Base-by-base conservation (phyloP, 371 early-diverging fungal species). In the Haplosporangium sp. region DNA sequence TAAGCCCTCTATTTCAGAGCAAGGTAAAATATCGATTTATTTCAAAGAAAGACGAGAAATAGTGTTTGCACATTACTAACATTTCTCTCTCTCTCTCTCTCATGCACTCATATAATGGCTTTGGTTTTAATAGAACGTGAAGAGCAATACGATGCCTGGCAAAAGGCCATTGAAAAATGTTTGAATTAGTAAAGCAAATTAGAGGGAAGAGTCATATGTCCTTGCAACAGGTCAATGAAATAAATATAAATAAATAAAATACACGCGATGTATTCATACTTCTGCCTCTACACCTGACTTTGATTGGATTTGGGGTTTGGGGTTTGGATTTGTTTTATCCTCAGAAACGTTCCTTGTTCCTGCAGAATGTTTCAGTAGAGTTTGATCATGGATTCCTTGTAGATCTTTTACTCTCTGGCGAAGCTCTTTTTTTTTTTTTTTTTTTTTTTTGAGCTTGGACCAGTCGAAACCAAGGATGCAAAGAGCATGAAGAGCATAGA, bases 121-220 rank as follows among this genome's bases (percentile, higher is more conserved):
- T 52, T 20, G n/a, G 2, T 19, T 61, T 17, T 11, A 13, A 74
- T 86, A 55, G 89, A 91, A 65, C 89, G 96, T 66, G 86, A 88
- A 4, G 77, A 83, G 55, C 88, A 92, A 85, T 92, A 89, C 69
- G 77, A 72, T 50, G 87, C 91, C 40, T 98, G 98, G 98, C 89
- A 95, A 74, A 90, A 92, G 81, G 98, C 98, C 19, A 91, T 98
- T 20, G 86, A 93, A 63, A 87, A 89, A 75, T 91, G 90, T 44
- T 86, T 91, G 71, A 91, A 88, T 59, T 15, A 50, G 9, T 95
- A 93, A 90, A 88, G 87, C 17, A 27, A 27, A 27, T 27, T 27
- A 27, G 27, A 27, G 27, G 27, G 27, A 27, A 27, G 27, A 27
- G 27, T 27, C 27, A 27, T 27, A 27, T 27, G 27, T 27, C 27